phyloP scores from a whole-genome alignment of 1,139 yeast genomes.

The Pneumocystis jirovecii region DNA sequence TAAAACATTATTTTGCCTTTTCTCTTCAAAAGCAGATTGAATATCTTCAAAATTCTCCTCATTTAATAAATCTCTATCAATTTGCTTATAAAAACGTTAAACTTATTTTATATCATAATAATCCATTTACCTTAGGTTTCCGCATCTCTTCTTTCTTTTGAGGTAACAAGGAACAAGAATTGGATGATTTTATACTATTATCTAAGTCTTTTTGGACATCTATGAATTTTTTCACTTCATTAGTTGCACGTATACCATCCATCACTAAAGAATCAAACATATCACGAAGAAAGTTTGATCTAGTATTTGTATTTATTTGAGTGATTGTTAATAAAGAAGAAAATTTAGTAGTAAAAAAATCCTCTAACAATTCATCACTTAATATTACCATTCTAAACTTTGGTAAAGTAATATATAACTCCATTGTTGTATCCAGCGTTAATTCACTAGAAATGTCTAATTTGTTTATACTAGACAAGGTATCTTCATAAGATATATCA shows the following conservation, averaged over 20 bases:
- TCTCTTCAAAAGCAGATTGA: not conserved
- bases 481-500: not conserved
- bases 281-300: conserved; percentile 47
- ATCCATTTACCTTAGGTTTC: not conserved
- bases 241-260: conserved; percentile 83
- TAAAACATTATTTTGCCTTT: not conserved
- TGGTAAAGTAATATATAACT: conserved; percentile 62
- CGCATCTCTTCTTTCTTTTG: not conserved
- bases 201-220: not conserved
- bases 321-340: conserved; percentile 57
- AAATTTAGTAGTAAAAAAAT: conserved; percentile 52
- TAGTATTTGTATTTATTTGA: conserved; percentile 34
- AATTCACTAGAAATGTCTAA: conserved; percentile 36
- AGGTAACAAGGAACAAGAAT: not conserved
- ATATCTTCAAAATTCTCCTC: not conserved
- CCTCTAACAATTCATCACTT: conserved; percentile 86
- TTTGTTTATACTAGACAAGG: conserved; percentile 1
- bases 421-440: conserved; percentile 67
- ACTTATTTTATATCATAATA: not conserved
- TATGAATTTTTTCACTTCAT: not conserved
- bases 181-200: not conserved
- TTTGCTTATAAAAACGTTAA: not conserved
- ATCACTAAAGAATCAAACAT: conserved; percentile 85
- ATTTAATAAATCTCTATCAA: not conserved
- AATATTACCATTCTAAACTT: conserved; percentile 89